A percentile compares a stretch with the other conserved stretches of the same genome.
Conservation (phyloP, 805 yeast species). For the Zygotorulaspora florentina region DNA sequence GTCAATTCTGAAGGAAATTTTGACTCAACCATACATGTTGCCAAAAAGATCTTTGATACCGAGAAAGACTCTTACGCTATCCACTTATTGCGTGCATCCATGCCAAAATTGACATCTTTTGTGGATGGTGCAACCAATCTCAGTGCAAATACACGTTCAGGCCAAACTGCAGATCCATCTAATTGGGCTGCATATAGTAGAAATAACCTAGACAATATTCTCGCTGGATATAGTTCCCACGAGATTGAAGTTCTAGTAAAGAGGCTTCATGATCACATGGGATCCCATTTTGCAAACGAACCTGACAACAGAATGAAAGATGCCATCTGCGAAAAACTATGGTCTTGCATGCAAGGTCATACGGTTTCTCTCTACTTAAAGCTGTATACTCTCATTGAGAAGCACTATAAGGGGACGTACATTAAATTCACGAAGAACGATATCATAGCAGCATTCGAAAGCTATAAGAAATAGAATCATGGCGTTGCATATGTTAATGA, state of each 20-base stretch:
- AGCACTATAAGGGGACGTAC: constrained; percentile 52
- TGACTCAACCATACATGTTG: constrained; percentile 18
- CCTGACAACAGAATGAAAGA: constrained; percentile 27
- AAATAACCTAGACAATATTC: constrained; percentile 53
- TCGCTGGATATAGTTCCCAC: constrained; percentile 51
- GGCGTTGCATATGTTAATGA: no score
- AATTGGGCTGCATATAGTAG: constrained; percentile 62
- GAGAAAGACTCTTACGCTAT: constrained; percentile 43
- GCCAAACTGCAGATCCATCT: constrained; percentile 41
- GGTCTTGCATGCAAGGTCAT: constrained; percentile 67
- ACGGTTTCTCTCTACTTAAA: constrained; percentile 53
- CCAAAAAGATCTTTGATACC: constrained; percentile 29
- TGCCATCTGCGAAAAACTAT: constrained; percentile 54
- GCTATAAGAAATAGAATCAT: constrained; percentile 18
- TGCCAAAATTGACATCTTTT: constrained; percentile 67
- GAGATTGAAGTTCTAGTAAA: constrained; percentile 55
- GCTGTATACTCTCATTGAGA: constrained; percentile 51
- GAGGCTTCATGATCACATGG: constrained; percentile 52
- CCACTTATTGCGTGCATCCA: constrained; percentile 46
- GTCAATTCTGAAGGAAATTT: constrained; percentile 19
- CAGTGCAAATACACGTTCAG: constrained; percentile 33
- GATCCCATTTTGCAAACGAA: constrained; percentile 45
- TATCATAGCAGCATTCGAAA: constrained; percentile 50
- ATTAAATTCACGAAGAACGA: constrained; percentile 51
- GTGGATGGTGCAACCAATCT: constrained; percentile 59